Conservation (phyloP, 768 basidiomycete species). For the Sarcodon aspratus region DNA sequence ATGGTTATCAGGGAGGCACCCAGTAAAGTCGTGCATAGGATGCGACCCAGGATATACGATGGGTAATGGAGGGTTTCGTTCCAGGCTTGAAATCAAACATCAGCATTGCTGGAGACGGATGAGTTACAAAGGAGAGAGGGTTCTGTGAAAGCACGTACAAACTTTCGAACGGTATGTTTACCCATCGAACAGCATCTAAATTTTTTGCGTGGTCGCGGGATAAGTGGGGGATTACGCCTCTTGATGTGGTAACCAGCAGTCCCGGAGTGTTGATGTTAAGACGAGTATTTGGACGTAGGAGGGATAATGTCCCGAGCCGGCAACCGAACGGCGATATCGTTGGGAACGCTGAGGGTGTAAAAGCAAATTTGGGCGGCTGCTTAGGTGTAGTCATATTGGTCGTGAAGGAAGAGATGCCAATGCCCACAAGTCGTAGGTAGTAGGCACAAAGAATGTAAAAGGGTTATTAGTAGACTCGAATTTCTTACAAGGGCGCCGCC, state of each 20-base stretch:
- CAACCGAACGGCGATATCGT: too few species aligned
- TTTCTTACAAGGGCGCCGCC: too few species aligned
- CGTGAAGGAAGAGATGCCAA: too few species aligned
- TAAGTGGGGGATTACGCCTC: slow-evolving; percentile 67
- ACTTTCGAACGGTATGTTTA: slow-evolving; percentile 67
- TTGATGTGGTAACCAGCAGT: slow-evolving; percentile 50
- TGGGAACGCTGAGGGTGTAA: too few species aligned
- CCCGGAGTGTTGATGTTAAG: slow-evolving; percentile 45
- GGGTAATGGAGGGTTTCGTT: slow-evolving; percentile 55
- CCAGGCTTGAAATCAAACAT: slow-evolving; percentile 32
- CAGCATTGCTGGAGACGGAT: slow-evolving; percentile 1
- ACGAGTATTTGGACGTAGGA: too few species aligned
- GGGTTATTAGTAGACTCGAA: too few species aligned
- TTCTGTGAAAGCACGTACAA: slow-evolving; percentile 47
- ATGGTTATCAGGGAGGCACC: slow-evolving; percentile 35
- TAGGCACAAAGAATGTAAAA: too few species aligned
- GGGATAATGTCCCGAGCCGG: too few species aligned
- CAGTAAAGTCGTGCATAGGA: slow-evolving; percentile 58
- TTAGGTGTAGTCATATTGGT: too few species aligned
- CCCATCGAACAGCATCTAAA: slow-evolving; percentile 44
- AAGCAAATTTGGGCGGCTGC: too few species aligned
- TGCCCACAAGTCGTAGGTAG: too few species aligned
- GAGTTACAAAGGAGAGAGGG: slow-evolving; percentile 2
- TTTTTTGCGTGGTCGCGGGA: slow-evolving; percentile 45
- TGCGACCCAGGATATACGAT: slow-evolving; percentile 38